Evolutionary conservation across 208 protist genomes (phyloP), one percentile per base, ranked within the genome.

Genomic region (Trichomonas gallinae): DNA sequence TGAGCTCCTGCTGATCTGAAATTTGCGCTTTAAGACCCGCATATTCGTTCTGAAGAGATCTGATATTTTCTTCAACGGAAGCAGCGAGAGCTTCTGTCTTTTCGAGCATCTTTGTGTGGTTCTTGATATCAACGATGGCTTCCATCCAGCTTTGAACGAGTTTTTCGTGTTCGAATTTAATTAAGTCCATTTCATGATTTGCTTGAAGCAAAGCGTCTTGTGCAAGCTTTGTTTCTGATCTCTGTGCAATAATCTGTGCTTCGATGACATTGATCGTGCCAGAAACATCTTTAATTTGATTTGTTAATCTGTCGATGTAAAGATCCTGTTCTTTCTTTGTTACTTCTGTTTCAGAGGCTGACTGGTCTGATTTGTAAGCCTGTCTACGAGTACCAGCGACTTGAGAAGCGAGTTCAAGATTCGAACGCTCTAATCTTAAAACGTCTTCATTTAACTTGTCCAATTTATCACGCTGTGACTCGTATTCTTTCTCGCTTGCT

Each of bases 351-450:
- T 93, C 87, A 38, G 40, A 51, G 8, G 87, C 44, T 17, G 87
- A 34, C 34, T 93, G 87, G n/a, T 93, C 87, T 9, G 87, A 93
- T 93, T 93, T 93, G 38, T 93, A 93, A 1, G 87, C n/a, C 51
- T 93, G 13, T 40, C 87, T 23, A 17, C 44, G 11, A 10, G 87
- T 40, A 2, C 42, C 87, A 49, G 42, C 40, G 21, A 44, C 34
- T 93, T 93, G 44, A 13, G 31, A 34, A 0, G n/a, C n/a, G 26
- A 93, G 11, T 93, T 93, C 44, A n/a, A 48, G 44, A 93, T 93
- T 93, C 26, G 42, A 13, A 13, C 46, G 6, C 31, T 93, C 87
- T 21, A 93, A 44, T 36, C 23, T 23, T 15, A 51, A 15, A 51
- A 93, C 87, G 9, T 23, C 34, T 51, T 93, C 44, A 36, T 93